Evolutionary conservation across 805 yeast genomes (phyloP), one percentile per base, ranked within the genome.

Genomic region (Teunomyces pallodes): DNA sequence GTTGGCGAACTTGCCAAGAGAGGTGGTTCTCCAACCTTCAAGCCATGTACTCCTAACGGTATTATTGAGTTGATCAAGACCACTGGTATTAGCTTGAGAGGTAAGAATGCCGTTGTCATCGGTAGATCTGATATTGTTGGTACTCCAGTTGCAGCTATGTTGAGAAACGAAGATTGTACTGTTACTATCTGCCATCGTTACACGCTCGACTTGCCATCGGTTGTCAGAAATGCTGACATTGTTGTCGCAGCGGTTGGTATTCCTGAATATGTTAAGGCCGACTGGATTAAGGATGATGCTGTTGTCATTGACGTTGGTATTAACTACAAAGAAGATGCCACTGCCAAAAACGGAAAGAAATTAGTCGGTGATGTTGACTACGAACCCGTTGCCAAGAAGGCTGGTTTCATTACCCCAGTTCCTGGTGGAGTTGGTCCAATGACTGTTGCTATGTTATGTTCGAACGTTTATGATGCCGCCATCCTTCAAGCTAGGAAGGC

Each of bases 361-460:
- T 74, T 92, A 64, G 96, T 89, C n/a, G 99, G 99, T 54, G 99
- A 92, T 66, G 97, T 90, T 39, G 97, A 91, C 60, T 92, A 76
- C 60, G 86, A 75, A 46, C 72, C 83, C 28, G 91, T 89, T 46
- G 67, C 76, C 48, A 65, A 73, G 45, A 77, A 76, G 46, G 94
- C 91, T 2, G 70, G 84, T 9, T 80, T 77, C 57, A 80, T 94
- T 53, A 91, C 98, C 5, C 99, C 99, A 13, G 99, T 92, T 47
- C 99, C 99, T 29, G 98, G 98, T 64, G 98, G 98, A 59, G 98
- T 92, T 53, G 99, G 99, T 36, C 99, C 99, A 54, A 92, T 92
- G 98, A 92, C 99, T 26, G 97, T 92, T 42, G 96, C 96, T 36
- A 90, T 91, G 97, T 81, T 92, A 51, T 80, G 91, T 53, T 80